Percentiles rank a stretch among this genome's conserved stretches.
Conservation (phyloP, 164 flowering plant genomes). For the Magnolia officinalis region DNA sequence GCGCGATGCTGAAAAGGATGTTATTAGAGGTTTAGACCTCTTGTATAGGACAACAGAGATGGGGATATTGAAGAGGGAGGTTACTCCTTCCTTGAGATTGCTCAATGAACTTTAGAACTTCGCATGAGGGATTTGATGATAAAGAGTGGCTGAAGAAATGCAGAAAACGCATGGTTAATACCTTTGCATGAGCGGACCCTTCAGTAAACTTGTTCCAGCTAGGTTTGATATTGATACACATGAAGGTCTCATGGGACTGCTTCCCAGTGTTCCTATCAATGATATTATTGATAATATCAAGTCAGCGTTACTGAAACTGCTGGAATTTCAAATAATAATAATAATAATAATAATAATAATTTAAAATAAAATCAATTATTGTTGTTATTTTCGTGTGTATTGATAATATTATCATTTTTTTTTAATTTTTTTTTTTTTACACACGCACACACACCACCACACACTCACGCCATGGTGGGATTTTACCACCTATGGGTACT, state of each 20-base stretch:
- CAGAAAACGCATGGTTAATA: slow-evolving; percentile 66
- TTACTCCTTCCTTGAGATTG: slow-evolving; percentile 86
- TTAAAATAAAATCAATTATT: too few species aligned
- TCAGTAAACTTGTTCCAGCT: slow-evolving; percentile 75
- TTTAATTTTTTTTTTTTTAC: too few species aligned
- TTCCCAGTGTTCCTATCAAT: too few species aligned
- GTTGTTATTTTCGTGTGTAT: too few species aligned
- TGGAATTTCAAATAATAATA: too few species aligned
- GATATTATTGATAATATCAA: too few species aligned
- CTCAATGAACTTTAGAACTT: slow-evolving; percentile 86
- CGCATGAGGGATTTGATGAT: slow-evolving; percentile 87
- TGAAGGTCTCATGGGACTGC: slow-evolving; percentile 29
- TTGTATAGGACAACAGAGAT: slow-evolving; percentile 93
- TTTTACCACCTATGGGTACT: too few species aligned
- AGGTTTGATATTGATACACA: slow-evolving; percentile 71
- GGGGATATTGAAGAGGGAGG: slow-evolving; percentile 87
- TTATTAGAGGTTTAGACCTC: slow-evolving; percentile 83
- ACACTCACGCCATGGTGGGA: too few species aligned
- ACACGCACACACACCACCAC: too few species aligned
- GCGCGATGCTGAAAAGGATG: slow-evolving; percentile 92
- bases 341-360: too few species aligned
- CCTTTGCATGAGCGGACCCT: slow-evolving; percentile 92
- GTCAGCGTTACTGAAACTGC: too few species aligned
- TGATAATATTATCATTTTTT: too few species aligned
- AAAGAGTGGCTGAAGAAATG: slow-evolving; percentile 86